Percentiles rank a stretch among this genome's conserved stretches.
phyloP scores from a whole-genome alignment of 768 basidiomycete species.

The Cubamyces lactineus region DNA sequence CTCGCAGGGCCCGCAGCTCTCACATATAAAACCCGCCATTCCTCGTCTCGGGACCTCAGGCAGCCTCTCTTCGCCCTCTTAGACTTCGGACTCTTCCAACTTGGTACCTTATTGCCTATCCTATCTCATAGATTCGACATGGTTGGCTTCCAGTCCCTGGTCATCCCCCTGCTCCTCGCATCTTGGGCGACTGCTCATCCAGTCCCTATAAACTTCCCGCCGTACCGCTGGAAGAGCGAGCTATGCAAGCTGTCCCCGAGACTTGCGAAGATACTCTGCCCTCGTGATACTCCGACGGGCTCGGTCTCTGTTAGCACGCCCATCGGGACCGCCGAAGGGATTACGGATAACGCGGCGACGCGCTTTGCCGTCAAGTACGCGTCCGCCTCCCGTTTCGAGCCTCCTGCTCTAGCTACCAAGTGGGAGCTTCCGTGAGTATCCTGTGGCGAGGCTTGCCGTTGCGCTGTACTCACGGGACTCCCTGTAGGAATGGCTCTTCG shows the following conservation, averaged over 20 bases:
- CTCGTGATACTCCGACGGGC: constrained; percentile 35
- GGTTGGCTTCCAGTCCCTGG: constrained; percentile 40
- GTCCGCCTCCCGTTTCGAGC: constrained; percentile 60
- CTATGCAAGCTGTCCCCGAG: constrained; percentile 49
- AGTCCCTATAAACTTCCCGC: constrained; percentile 39
- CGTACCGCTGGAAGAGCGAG: constrained; percentile 40
- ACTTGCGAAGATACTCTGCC: constrained; percentile 46
- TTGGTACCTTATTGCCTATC: constrained; percentile 36
- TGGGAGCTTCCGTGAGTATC: constrained; percentile 70
- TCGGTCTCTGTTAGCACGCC: constrained; percentile 45
- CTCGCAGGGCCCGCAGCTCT: constrained; percentile 24
- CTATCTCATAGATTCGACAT: constrained; percentile 33
- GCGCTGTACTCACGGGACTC: constrained; percentile 4
- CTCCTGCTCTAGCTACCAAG: constrained; percentile 52
- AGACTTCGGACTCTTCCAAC: constrained; percentile 22
- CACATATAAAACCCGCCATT: constrained; percentile 24
- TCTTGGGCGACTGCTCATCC: constrained; percentile 36
- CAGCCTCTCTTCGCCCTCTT: constrained; percentile 13
- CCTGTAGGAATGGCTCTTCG: constrained; percentile 50
- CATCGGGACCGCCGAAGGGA: constrained; percentile 60
- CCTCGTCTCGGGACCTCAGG: constrained; percentile 15
- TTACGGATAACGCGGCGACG: constrained; percentile 47
- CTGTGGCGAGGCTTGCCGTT: not conserved
- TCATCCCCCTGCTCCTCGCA: constrained; percentile 37
- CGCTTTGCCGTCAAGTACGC: constrained; percentile 74